These are phyloP conservation scores for Didymella lethalis DNA, from an alignment of 2,329 filamentous ascomycete genomes.

Conservation along the genomic window DNA sequence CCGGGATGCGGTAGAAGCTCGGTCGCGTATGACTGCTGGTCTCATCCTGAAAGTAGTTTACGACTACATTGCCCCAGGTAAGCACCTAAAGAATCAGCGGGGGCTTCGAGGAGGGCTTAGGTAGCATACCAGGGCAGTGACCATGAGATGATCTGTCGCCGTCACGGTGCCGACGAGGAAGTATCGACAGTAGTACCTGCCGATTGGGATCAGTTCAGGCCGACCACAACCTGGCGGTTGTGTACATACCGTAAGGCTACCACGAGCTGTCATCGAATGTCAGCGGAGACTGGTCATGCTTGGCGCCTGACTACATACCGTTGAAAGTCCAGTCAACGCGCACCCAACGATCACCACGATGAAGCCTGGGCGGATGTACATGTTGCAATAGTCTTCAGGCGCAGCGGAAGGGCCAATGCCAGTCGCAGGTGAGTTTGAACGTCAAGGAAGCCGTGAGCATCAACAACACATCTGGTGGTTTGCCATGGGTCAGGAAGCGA, in stretches of 20 bases:
- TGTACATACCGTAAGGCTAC: slow-evolving; percentile 41
- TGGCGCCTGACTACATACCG: slow-evolving; percentile 8
- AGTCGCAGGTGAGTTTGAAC: background rate
- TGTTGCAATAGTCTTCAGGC: slow-evolving; percentile 16
- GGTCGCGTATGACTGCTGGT: slow-evolving; percentile 38
- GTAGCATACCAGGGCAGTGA: slow-evolving; percentile 40
- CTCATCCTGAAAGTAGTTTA: slow-evolving; percentile 48
- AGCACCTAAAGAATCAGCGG: slow-evolving; percentile 31
- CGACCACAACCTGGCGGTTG: background rate
- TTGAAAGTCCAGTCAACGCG: slow-evolving; percentile 48
- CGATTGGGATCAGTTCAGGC: slow-evolving; percentile 10
- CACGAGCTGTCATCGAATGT: slow-evolving; percentile 40
- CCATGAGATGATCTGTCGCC: slow-evolving; percentile 47
- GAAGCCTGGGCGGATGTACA: slow-evolving; percentile 45
- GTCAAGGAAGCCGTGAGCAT: background rate
- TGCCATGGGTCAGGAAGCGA: background rate
- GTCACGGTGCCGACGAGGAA: slow-evolving; percentile 43
- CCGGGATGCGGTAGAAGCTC: slow-evolving; percentile 38
- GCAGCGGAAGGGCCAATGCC: slow-evolving; percentile 1
- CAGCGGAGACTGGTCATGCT: slow-evolving; percentile 7
- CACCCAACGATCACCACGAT: slow-evolving; percentile 47
- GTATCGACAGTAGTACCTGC: slow-evolving; percentile 48
- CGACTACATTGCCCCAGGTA: slow-evolving; percentile 48
- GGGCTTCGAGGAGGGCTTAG: background rate
- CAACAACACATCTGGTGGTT: background rate